A percentile compares a stretch with the other conserved stretches of the same genome.
phyloP scores from a whole-genome alignment of 805 yeast genomes.

The Pichia heedii region DNA sequence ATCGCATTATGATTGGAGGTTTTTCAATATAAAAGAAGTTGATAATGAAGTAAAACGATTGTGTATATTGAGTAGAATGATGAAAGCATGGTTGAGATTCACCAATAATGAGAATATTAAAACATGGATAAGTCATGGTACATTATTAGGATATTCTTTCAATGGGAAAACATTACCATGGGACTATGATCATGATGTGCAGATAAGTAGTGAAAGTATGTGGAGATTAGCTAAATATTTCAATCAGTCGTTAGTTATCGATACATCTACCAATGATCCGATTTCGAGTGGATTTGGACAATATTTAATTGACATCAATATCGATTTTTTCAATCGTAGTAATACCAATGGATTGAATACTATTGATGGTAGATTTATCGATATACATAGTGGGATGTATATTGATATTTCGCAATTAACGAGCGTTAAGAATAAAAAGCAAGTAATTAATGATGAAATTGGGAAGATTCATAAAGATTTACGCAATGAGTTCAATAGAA shows the following conservation, averaged over 20 bases:
- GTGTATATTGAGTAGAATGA: slow-evolving; percentile 35
- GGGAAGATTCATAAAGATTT: slow-evolving; percentile 1
- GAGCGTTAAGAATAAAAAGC: slow-evolving; percentile 2
- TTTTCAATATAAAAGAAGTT: slow-evolving; percentile 25
- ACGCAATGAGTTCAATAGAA: slow-evolving; percentile 10
- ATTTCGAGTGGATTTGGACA: slow-evolving; percentile 25
- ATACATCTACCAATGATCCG: slow-evolving; percentile 16
- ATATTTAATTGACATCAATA: slow-evolving; percentile 26
- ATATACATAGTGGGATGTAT: slow-evolving; percentile 37
- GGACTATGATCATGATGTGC: slow-evolving; percentile 56
- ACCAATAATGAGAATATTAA: slow-evolving; percentile 33
- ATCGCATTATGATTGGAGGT: slow-evolving; percentile 40
- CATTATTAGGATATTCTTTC: slow-evolving; percentile 54
- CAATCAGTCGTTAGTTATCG: slow-evolving; percentile 43
- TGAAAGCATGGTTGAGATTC: slow-evolving; percentile 46
- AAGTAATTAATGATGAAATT: neutral
- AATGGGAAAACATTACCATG: slow-evolving; percentile 48
- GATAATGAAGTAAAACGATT: slow-evolving; percentile 14
- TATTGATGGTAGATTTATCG: slow-evolving; percentile 47
- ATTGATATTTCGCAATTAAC: slow-evolving; percentile 35
- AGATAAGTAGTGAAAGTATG: slow-evolving; percentile 38
- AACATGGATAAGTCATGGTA: slow-evolving; percentile 59
- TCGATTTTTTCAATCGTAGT: slow-evolving; percentile 25
- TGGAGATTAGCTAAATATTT: slow-evolving; percentile 33
- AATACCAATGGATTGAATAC: slow-evolving; percentile 39